Evolutionary conservation across 2,329 filamentous ascomycete genomes (phyloP).

Genomic region (Onygenales sp.): DNA sequence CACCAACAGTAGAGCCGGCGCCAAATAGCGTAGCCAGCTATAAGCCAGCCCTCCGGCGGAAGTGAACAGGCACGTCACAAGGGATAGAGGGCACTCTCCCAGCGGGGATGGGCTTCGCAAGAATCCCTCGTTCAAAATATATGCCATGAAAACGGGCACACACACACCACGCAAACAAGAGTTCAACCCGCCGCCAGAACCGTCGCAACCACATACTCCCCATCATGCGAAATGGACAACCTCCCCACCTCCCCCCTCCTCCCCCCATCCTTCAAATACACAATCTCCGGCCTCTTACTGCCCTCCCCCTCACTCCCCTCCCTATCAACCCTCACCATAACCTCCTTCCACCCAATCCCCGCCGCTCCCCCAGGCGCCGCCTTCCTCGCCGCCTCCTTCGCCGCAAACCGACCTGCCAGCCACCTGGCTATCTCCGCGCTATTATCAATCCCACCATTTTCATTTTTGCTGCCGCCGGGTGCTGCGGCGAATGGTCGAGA

Average conservation of each 20-base stretch:
- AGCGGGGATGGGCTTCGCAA: too few relatives aligned
- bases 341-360: conserved; percentile 52
- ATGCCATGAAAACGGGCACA: too few relatives aligned
- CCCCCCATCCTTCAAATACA: conserved; percentile 23
- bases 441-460: background rate
- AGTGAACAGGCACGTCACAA: too few relatives aligned
- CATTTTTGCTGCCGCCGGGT: background rate
- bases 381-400: conserved; percentile 64
- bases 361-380: conserved; percentile 49
- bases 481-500: background rate
- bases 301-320: conserved; percentile 8
- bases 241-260: conserved; percentile 47
- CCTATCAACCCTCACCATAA: conserved; percentile 35
- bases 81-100: too few relatives aligned
- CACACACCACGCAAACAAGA: background rate
- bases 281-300: conserved; percentile 27
- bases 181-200: conserved; percentile 5
- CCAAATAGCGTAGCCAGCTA: too few relatives aligned
- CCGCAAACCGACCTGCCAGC: conserved; percentile 52
- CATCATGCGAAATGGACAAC: conserved; percentile 81
- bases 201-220: conserved; percentile 57
- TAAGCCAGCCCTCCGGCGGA: too few relatives aligned
- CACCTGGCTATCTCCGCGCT: conserved; percentile 29
- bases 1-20: too few relatives aligned
- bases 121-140: too few relatives aligned